These are phyloP conservation scores for Phlebiopsis flavidoalba DNA, from an alignment of 768 basidiomycete species.

Conservation along the genomic window DNA sequence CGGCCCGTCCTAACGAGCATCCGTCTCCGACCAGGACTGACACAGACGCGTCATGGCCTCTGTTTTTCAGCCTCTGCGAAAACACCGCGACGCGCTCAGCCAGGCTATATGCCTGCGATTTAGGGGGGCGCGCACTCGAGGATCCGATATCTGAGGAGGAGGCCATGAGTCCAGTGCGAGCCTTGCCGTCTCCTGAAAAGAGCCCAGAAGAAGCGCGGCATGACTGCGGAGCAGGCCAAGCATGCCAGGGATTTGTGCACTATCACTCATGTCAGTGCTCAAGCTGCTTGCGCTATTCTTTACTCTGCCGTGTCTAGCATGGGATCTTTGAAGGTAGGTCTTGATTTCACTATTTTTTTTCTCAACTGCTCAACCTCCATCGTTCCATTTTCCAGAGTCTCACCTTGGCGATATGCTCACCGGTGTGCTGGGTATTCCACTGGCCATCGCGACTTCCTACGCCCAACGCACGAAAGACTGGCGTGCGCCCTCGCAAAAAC, in stretches of 20 bases:
- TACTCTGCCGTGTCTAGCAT: conserved; percentile 51
- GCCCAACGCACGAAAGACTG: conserved; percentile 85
- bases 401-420: conserved; percentile 59
- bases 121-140: conserved; percentile 57
- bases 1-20: conserved; percentile 56
- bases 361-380: neutral
- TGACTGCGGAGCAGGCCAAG: conserved; percentile 74
- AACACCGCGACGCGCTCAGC: conserved; percentile 45
- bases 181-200: conserved; percentile 62
- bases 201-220: conserved; percentile 66
- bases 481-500: conserved; percentile 66
- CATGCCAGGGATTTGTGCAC: conserved; percentile 77
- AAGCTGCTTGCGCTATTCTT: conserved; percentile 59
- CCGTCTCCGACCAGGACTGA: conserved; percentile 38
- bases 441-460: conserved; percentile 67
- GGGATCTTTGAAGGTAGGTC: conserved; percentile 57
- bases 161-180: neutral
- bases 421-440: conserved; percentile 64
- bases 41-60: conserved; percentile 58
- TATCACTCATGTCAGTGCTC: conserved; percentile 63
- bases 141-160: conserved; percentile 37
- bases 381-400: conserved; percentile 35
- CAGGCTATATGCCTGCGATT: conserved; percentile 62
- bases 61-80: conserved; percentile 73
- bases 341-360: conserved; percentile 8